Conservation (phyloP, 805 yeast species). For the Soucietia sequanensis region DNA sequence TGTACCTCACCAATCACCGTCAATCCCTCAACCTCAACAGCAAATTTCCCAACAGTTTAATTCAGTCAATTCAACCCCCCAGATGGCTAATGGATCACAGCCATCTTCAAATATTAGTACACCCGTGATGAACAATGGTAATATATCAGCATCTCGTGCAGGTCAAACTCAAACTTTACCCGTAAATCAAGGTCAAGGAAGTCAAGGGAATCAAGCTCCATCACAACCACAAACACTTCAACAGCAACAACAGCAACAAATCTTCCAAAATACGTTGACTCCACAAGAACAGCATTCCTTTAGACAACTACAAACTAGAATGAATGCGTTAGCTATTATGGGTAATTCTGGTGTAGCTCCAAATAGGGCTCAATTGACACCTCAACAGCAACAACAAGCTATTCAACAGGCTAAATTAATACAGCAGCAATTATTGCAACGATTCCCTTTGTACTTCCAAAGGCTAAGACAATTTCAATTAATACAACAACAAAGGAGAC, state of each 20-base stretch:
- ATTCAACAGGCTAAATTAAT: constrained; percentile 38
- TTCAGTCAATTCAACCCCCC: constrained; percentile 10
- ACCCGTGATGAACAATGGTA: constrained; percentile 15
- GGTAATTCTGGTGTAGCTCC: constrained; percentile 44
- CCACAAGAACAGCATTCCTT: constrained; percentile 43
- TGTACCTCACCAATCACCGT: constrained; percentile 7
- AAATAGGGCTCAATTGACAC: constrained; percentile 38
- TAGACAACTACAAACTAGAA: constrained; percentile 38
- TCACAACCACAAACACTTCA: constrained; percentile 17
- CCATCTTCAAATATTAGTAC: constrained; percentile 12
- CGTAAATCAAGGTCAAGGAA: constrained; percentile 13
- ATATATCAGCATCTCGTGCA: neutral
- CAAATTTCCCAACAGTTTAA: constrained; percentile 12
- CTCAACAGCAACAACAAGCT: constrained; percentile 46
- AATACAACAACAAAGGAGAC: constrained; percentile 24
- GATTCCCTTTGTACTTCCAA: constrained; percentile 38
- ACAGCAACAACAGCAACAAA: constrained; percentile 45
- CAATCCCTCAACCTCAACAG: constrained; percentile 10
- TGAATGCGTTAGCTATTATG: constrained; percentile 41
- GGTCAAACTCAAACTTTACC: constrained; percentile 7
- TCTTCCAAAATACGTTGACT: constrained; percentile 39
- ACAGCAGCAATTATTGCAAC: constrained; percentile 36
- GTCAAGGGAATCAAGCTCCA: constrained; percentile 22
- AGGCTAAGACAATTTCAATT: constrained; percentile 35
- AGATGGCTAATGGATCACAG: constrained; percentile 10